Evolutionary conservation across 768 basidiomycete species (phyloP).

Genomic region (Podaxis carcinomalis): DNA sequence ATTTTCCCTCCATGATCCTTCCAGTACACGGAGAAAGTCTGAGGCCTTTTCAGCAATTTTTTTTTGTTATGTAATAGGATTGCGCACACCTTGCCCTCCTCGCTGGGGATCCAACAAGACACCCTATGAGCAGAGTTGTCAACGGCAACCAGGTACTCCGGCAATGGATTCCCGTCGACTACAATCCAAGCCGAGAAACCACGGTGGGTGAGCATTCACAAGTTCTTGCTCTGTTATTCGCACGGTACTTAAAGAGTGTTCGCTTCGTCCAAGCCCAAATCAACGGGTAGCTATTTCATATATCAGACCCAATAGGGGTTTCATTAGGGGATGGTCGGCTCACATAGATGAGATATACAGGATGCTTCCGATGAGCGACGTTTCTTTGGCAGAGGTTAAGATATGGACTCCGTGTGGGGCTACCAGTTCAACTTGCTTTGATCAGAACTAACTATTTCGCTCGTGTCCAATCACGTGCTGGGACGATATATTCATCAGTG

Average conservation of each 20-base stretch:
- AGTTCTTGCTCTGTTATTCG: background rate
- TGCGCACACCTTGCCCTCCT: conserved; percentile 45
- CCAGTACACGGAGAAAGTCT: conserved; percentile 66
- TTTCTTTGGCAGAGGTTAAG: background rate
- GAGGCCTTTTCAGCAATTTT: background rate
- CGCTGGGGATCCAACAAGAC: conserved; percentile 68
- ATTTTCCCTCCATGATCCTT: conserved; percentile 50
- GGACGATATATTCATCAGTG: background rate
- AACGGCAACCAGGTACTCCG: conserved; percentile 52
- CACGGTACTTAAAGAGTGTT: background rate
- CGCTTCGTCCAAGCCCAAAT: background rate
- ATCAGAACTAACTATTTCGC: background rate
- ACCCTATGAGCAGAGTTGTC: conserved; percentile 40
- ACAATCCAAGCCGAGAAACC: conserved; percentile 71
- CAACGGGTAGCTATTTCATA: background rate
- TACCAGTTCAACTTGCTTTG: background rate
- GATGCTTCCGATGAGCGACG: background rate
- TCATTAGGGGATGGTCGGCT: background rate
- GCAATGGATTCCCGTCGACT: conserved; percentile 42
- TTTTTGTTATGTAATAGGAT: background rate
- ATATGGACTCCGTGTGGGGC: background rate
- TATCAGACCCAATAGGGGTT: background rate
- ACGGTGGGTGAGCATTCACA: conserved; percentile 47
- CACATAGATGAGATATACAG: background rate
- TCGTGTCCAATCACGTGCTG: background rate